Base-by-base conservation (phyloP, 2,329 filamentous ascomycete species). In the Trichocomaceae sp. region DNA sequence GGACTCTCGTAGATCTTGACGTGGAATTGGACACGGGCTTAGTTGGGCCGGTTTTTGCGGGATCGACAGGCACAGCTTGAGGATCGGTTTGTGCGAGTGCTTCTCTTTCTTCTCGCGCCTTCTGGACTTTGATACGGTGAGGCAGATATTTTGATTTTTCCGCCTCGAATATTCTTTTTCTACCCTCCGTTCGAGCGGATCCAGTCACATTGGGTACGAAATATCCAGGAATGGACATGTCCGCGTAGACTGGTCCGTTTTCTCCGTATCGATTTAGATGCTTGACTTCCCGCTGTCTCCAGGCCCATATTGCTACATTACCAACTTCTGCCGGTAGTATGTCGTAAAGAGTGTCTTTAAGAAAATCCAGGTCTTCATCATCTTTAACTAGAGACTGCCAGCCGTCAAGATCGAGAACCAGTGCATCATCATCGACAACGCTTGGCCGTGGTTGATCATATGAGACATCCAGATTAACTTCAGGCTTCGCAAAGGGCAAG, bases 101-200 rank as follows among this genome's bases (percentile, higher is more conserved):
- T 70, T 96, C 87, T n/a, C 90, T 87, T 70, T 93, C 90, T 70
- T 96, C 91, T 50, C 91, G 84, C 22, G 87, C 89, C 73, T 87
- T 93, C 70, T 93, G 88, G 19, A 99, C 90, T 67, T 95, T 95
- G 74, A 99, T 93, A 61, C 95, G 91, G 77, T 99, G 93, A 41
- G 93, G 93, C 7, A 99, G 80, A 68, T 99, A 99, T 68, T 96
- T 96, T 26, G 91, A 96, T 76, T 99, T 99, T 70, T 99, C 93
- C 0, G 90, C 89, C 69, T 99, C 95, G 59, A 95, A 81, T 55
- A 99, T 97, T 77, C 92, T 95, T 77, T 95, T 92, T 64, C 90
- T 85, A 26, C 90, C 91, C 74, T 99, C 91, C 0, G 93, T 96
- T 55, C 93, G 83, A 55, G 93, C 93, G 62, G 84, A 88, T 33